Conservation (phyloP, 176 grass and related monocot genomes). For the Oryza glaberrima region DNA sequence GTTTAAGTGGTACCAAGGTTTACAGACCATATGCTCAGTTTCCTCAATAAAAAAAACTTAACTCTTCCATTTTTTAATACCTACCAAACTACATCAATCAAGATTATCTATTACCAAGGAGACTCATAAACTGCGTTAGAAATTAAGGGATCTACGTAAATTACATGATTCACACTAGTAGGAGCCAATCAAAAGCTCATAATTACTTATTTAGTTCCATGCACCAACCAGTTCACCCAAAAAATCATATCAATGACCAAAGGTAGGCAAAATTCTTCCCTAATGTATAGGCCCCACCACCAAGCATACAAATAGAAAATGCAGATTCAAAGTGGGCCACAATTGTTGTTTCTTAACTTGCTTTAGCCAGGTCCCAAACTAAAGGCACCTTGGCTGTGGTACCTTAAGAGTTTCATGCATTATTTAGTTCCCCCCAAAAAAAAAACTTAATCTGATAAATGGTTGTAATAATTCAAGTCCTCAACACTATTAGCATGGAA, state of each 20-base stretch:
- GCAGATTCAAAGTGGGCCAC: neutral
- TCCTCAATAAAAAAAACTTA: neutral
- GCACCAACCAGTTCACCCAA: neutral
- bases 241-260: neutral
- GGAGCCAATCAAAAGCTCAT: constrained; percentile 10
- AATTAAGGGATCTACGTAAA: neutral
- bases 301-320: neutral
- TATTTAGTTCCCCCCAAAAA: neutral
- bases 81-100: neutral
- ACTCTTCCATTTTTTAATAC: constrained; percentile 18
- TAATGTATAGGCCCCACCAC: neutral
- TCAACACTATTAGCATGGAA: neutral
- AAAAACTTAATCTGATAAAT: neutral
- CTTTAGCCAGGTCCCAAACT: neutral
- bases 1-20: neutral
- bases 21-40: neutral
- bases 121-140: neutral
- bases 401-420: neutral
- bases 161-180: neutral
- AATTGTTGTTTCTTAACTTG: neutral
- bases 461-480: neutral
- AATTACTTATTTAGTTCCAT: neutral
- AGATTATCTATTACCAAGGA: neutral
- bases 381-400: neutral
- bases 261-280: neutral